Evolutionary conservation across 331 rosid species (phyloP), one percentile per base, ranked within the genome.

Genomic region (Acacia pycnantha): DNA sequence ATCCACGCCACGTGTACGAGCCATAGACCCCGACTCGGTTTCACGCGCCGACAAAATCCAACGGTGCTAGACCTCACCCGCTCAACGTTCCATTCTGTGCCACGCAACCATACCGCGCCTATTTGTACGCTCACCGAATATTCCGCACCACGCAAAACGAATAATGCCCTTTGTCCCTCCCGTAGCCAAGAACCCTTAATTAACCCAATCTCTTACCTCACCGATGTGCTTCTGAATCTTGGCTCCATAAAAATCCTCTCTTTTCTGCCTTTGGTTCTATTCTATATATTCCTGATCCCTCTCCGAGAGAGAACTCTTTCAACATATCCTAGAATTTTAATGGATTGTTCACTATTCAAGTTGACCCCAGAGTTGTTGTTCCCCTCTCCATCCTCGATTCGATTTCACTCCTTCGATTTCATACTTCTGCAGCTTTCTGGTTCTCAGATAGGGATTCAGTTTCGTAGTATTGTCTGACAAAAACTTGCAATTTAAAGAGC

Each of bases 281-380:
- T 51, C 15, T 48, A 29, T 68, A 48, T 22, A 79, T 13, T 70
- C 80, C 68, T 0, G 75, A 69, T 21, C 41, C 70, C 73, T 81
- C 70, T 16, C 41, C 3, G 21, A 13, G 65, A 33, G 77, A 37
- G 48, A 26, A 26, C 40, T 70, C 47, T 67, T 31, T n/a, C 19
- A 11, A 8, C 24, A 3, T 18, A 8, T 75, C 51, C 53, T 51
- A 2, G 51, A 65, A 79, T 24, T 84, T 93, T 89, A 84, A 93
- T 93, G 98, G 98, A 91, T 84, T 62, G 51, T 78, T 86, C 82
- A 67, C 81, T 84, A 69, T 21, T 31, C 16, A 62, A 84, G 69
- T 85, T 67, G 71, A 69, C 87, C 37, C 62, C 78, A 70, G 11
- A 71, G 37, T 54, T 76, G 77, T 48, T 77, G 16, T 65, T 21